phyloP scores from a whole-genome alignment of 2,329 filamentous ascomycete genomes.

The Pseudopithomyces chartarum region DNA sequence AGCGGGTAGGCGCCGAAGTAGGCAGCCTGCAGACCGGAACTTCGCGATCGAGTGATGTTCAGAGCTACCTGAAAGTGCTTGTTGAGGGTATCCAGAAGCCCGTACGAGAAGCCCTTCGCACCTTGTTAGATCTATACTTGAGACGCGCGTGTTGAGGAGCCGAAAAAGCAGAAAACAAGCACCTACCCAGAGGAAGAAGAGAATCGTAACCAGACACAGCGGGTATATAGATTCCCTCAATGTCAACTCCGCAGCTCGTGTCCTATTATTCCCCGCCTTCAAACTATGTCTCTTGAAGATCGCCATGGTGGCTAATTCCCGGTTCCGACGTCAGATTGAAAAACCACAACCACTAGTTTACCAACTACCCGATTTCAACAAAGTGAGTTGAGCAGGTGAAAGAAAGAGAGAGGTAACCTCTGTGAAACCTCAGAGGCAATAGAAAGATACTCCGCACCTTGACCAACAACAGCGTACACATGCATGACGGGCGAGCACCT shows the following conservation, averaged over 20 bases:
- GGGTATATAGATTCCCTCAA: constrained; percentile 70
- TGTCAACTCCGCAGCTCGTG: constrained; percentile 65
- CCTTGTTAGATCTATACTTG: not conserved
- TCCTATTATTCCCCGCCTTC: constrained; percentile 49
- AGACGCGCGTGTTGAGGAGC: not conserved
- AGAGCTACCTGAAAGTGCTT: constrained; percentile 54
- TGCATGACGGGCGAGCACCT: not conserved
- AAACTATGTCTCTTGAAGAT: constrained; percentile 38
- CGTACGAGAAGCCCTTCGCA: constrained; percentile 58
- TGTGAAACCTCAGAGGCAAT: not conserved
- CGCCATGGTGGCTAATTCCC: constrained; percentile 21
- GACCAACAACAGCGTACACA: not conserved
- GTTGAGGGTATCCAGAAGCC: constrained; percentile 61
- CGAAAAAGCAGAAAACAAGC: not conserved
- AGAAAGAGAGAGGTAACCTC: not conserved
- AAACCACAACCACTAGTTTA: not conserved
- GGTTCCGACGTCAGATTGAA: not conserved
- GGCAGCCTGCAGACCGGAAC: constrained; percentile 54
- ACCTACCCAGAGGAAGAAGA: constrained; percentile 67
- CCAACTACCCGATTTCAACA: not conserved
- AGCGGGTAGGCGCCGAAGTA: constrained; percentile 58
- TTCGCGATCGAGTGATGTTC: constrained; percentile 50
- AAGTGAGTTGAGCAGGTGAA: not conserved
- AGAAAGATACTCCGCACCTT: not conserved
- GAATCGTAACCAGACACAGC: constrained; percentile 66